Conservation (phyloP, 1,284 basidiomycete genomes). For the Ceratobasidium sp. region DNA sequence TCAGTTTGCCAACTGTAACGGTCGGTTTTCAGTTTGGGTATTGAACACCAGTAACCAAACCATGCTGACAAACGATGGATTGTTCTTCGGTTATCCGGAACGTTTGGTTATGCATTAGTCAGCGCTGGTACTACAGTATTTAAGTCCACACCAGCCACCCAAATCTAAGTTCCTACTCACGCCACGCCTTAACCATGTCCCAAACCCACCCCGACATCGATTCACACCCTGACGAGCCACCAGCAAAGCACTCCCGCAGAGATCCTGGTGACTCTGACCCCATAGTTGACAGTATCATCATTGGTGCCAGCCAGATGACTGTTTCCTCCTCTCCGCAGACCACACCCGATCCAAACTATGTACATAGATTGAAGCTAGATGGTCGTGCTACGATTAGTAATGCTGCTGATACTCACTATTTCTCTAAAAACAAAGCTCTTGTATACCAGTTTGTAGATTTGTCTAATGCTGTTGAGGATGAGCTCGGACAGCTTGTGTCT, state of each 20-base stretch:
- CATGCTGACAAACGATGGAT: not conserved
- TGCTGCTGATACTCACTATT: not conserved
- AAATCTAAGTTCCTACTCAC: not conserved
- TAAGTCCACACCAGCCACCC: not conserved
- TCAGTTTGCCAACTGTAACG: not conserved
- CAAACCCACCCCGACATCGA: not conserved
- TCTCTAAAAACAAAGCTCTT: not conserved
- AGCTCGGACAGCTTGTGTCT: not conserved
- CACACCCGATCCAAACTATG: not conserved
- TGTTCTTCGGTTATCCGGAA: conserved; percentile 8
- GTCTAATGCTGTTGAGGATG: conserved; percentile 1
- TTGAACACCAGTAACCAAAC: not conserved
- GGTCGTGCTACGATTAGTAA: not conserved
- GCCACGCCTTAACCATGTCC: not conserved
- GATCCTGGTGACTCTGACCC: not conserved
- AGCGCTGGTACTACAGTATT: not conserved
- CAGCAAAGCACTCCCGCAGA: not conserved
- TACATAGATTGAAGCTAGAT: not conserved
- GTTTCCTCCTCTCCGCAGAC: not conserved
- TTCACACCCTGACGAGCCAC: not conserved
- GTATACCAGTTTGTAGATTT: conserved; percentile 17
- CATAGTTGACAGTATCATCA: not conserved
- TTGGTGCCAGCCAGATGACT: not conserved
- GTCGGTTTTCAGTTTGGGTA: not conserved
- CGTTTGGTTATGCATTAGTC: not conserved